Evolutionary conservation across 2,329 filamentous ascomycete species (phyloP), one percentile per base, ranked within the genome.

Genomic region (Coccinonectria pachysandricola): DNA sequence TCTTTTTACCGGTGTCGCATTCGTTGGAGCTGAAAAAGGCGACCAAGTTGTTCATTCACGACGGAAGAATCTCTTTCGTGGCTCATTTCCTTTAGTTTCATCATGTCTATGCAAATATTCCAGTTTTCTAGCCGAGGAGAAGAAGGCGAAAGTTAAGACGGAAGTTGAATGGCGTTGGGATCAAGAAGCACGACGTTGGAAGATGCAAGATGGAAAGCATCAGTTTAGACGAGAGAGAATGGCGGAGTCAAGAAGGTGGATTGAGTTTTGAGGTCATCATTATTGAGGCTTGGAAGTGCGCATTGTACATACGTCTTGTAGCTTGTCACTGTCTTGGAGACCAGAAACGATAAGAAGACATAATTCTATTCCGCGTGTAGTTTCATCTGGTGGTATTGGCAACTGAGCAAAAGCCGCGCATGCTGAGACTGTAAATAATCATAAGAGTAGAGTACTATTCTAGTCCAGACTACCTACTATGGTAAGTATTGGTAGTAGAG

Each of bases 21-120:
- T 37, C n/a, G n/a, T 44, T 50, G 46, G 46, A 50, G 44, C 45
- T 43, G 34, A 38, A 40, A 32, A 41, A 37, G n/a, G 38, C 36
- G 38, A 40, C 40, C 40, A 35, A 34, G 32, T 36, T 39, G 44
- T 45, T 46, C 43, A 40, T 37, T 42, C 32, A 44, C 32, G 38
- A 42, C 38, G 26, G 35, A 32, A 29, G 29, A 33, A 43, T 38
- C 41, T 39, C 34, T 43, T 43, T 27, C 19, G 28, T 31, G 27
- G 23, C n/a, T n/a, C n/a, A n/a, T 14, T 14, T 13, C 14, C 12
- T 14, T 24, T 13, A 24, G 11, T 10, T 3, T 8, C 12, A n/a
- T 6, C 12, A 14, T 7, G 15, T 23, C 12, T 8, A 31, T 31
- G 23, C 31, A 31, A 11, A 27, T 26, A 19, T 25, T 14, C 18